These are phyloP conservation scores for Saturnispora dispora DNA, from an alignment of 805 yeast genomes.

Conservation along the genomic window DNA sequence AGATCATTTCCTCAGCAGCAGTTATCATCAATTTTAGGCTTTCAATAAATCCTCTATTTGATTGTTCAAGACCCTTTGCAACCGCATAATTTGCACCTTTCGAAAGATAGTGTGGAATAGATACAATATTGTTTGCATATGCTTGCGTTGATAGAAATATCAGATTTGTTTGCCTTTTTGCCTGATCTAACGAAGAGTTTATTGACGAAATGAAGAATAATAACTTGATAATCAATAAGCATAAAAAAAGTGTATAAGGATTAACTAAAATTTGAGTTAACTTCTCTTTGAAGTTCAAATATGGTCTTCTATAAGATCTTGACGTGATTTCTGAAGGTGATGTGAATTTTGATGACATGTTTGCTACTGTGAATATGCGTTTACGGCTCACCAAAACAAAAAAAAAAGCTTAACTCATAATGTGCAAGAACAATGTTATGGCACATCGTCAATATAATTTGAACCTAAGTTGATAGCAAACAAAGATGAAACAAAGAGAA, in stretches of 20 bases:
- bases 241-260: conserved; percentile 46
- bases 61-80: conserved; percentile 36
- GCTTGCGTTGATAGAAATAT: conserved; percentile 43
- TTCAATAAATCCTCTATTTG: conserved; percentile 38
- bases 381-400: background rate
- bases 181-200: conserved; percentile 31
- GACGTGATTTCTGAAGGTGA: conserved; percentile 8
- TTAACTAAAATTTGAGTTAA: conserved; percentile 62
- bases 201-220: conserved; percentile 46
- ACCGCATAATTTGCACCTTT: conserved; percentile 45
- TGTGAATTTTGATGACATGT: conserved; percentile 5
- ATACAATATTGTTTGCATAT: conserved; percentile 25
- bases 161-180: conserved; percentile 30
- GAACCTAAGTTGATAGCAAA: background rate
- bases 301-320: conserved; percentile 25
- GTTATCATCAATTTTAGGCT: conserved; percentile 40
- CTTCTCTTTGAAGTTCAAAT: conserved; percentile 42
- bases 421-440: background rate
- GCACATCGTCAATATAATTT: background rate
- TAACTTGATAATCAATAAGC: conserved; percentile 53
- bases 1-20: conserved; percentile 48
- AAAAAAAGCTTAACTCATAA: background rate
- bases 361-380: background rate
- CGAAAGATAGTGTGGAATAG: conserved; percentile 51
- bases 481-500: background rate